phyloP scores from a whole-genome alignment of 345 rosid genomes.

The Punica granatum region DNA sequence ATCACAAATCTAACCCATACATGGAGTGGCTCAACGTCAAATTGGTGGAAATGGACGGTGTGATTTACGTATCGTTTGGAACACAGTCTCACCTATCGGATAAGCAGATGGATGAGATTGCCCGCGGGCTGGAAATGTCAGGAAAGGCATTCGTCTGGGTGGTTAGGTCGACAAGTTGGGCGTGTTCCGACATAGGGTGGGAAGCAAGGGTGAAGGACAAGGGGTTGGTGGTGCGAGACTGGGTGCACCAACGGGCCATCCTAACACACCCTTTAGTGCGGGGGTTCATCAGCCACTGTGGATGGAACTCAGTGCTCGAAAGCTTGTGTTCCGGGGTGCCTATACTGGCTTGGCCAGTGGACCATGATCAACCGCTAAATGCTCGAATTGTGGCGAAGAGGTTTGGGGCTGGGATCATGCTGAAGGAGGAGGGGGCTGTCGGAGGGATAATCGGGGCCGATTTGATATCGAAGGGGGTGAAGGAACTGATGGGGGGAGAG shows the following conservation, averaged over 20 bases:
- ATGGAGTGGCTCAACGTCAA: slow-evolving; percentile 2
- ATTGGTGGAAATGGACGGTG: not conserved
- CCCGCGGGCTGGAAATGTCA: slow-evolving; percentile 2
- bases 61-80: slow-evolving; percentile 11
- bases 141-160: slow-evolving; percentile 7
- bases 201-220: not conserved
- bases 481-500: slow-evolving; percentile 22
- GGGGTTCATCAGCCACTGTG: slow-evolving; percentile 10
- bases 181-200: not conserved
- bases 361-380: slow-evolving; percentile 18
- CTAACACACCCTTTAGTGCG: slow-evolving; percentile 1
- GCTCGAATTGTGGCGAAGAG: slow-evolving; percentile 15
- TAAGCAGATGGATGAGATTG: slow-evolving; percentile 9
- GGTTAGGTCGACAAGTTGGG: slow-evolving; percentile 3
- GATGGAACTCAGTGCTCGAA: slow-evolving; percentile 25
- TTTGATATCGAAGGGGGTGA: slow-evolving; percentile 11
- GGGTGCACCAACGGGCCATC: slow-evolving; percentile 6
- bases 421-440: not conserved
- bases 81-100: slow-evolving; percentile 10
- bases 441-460: slow-evolving; percentile 5
- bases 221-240: slow-evolving; percentile 6
- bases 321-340: slow-evolving; percentile 22
- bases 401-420: slow-evolving; percentile 6
- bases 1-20: not conserved
- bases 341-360: slow-evolving; percentile 21